These are phyloP conservation scores for Lipomyces spencermartinsiae DNA, from an alignment of 805 yeast genomes.

Conservation along the genomic window DNA sequence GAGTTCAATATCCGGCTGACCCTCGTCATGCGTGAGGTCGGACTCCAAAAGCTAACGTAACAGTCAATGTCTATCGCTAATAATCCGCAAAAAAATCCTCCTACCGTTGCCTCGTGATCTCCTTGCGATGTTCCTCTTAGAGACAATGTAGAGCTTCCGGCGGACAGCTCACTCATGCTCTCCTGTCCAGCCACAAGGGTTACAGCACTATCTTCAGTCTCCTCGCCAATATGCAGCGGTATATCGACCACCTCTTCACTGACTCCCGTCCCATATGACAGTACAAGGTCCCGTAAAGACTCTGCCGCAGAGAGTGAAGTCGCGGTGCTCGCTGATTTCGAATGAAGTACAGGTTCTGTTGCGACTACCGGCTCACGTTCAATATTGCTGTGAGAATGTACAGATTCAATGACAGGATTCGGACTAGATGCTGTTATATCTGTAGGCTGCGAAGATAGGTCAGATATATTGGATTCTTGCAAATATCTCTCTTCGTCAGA, in stretches of 20 bases:
- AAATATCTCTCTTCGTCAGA: not conserved
- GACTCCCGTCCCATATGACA: not conserved
- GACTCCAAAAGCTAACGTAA: not conserved
- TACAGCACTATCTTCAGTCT: not conserved
- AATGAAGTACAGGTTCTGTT: not conserved
- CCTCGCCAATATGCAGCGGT: not conserved
- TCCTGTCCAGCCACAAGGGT: not conserved
- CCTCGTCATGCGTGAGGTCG: not conserved
- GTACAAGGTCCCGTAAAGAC: not conserved
- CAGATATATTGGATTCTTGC: not conserved
- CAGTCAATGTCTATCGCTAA: not conserved
- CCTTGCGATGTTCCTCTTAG: not conserved
- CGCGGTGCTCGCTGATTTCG: not conserved
- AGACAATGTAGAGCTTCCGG: not conserved
- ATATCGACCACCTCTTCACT: not conserved
- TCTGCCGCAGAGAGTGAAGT: not conserved
- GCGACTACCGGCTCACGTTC: not conserved
- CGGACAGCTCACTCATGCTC: not conserved
- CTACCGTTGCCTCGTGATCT: not conserved
- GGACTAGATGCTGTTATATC: not conserved
- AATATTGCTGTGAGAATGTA: not conserved
- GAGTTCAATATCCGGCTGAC: not conserved
- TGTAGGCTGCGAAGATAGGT: not conserved
- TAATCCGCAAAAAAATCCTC: not conserved
- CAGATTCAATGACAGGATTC: not conserved